Evolutionary conservation across 2,329 filamentous ascomycete species (phyloP).

Genomic region (Diaporthe citriasiana): DNA sequence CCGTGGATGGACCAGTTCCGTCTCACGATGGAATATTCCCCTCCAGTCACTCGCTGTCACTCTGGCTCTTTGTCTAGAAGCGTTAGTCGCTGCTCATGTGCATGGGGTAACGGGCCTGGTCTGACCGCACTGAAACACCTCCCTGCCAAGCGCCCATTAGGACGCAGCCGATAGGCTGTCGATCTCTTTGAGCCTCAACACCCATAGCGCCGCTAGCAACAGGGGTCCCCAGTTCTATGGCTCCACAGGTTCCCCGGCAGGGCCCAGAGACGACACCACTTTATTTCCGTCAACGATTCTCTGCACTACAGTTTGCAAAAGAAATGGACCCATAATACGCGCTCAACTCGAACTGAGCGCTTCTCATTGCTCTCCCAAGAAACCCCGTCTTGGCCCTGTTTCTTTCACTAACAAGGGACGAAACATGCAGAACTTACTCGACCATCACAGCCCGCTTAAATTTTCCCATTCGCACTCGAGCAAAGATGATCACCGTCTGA

Average conservation of each 20-base stretch:
- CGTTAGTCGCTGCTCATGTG: constrained; percentile 10
- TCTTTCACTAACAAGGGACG: constrained; percentile 17
- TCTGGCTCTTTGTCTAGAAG: not conserved
- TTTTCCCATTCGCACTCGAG: not conserved
- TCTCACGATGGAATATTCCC: constrained; percentile 2
- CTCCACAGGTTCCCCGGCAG: constrained; percentile 15
- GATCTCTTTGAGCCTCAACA: constrained; percentile 38
- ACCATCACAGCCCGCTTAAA: constrained; percentile 11
- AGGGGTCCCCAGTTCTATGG: constrained; percentile 3
- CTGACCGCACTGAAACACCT: constrained; percentile 41
- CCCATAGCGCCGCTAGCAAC: constrained; percentile 11
- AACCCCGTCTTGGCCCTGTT: not conserved
- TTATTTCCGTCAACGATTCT: constrained; percentile 9
- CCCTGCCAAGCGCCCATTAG: constrained; percentile 29
- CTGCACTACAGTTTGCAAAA: constrained; percentile 6
- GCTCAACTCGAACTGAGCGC: constrained; percentile 19
- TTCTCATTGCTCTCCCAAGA: not conserved
- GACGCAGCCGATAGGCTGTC: constrained; percentile 25
- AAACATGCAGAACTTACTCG: constrained; percentile 16
- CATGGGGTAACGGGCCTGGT: constrained; percentile 26
- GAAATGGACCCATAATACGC: constrained; percentile 10
- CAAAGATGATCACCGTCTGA: constrained; percentile 28
- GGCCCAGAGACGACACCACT: constrained; percentile 6
- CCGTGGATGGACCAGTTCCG: constrained; percentile 6
- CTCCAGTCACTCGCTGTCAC: constrained; percentile 5